Evolutionary conservation across 78 protist species (phyloP).

Genomic region (Bigelowiella natans): DNA sequence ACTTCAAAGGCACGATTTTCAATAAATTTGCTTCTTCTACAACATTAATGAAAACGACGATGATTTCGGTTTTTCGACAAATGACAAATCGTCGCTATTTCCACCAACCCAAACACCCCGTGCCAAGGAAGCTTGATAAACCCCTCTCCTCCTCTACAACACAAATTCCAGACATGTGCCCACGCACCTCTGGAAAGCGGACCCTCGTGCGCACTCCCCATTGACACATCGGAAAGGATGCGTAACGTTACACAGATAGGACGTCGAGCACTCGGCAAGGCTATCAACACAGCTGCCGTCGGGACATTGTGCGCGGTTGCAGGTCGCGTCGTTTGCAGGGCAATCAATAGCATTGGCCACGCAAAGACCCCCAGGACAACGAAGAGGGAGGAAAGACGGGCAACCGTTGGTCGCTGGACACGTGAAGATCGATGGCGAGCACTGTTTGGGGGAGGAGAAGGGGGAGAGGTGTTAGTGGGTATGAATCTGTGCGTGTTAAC

Average conservation of each 20-base stretch:
- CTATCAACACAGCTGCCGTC: too few species aligned
- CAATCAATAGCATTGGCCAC: too few species aligned
- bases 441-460: too few species aligned
- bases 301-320: too few species aligned
- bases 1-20: too few species aligned
- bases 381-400: background rate
- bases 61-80: background rate
- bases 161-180: background rate
- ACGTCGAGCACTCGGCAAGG: too few species aligned
- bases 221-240: background rate
- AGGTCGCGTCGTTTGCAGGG: background rate
- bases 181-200: background rate
- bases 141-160: too few species aligned
- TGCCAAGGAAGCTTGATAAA: too few species aligned
- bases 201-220: background rate
- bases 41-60: background rate
- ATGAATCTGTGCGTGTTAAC: too few species aligned
- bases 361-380: background rate
- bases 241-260: background rate
- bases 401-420: background rate
- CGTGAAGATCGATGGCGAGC: too few species aligned
- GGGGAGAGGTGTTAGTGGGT: too few species aligned
- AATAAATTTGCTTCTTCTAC: too few species aligned
- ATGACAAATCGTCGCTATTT: background rate
- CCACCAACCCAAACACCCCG: background rate